These are phyloP conservation scores for Phytopythium ostracodes DNA, from an alignment of 352 stramenopile genomes.

Conservation along the genomic window DNA sequence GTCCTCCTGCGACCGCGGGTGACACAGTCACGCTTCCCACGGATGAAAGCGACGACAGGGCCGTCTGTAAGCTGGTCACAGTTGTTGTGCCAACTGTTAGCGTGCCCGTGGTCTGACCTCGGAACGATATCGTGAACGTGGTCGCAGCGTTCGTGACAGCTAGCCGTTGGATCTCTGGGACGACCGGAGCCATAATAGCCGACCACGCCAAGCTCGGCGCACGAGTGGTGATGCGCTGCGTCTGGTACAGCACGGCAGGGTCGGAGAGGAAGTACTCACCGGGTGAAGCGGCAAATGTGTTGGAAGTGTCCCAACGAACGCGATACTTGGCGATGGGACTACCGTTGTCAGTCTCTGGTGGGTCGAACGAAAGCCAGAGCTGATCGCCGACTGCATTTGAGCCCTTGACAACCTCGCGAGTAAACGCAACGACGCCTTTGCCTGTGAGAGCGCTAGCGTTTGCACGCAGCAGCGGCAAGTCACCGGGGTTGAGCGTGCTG, in stretches of 20 bases:
- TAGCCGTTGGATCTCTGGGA: slow-evolving; percentile 43
- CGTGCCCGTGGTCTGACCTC: slow-evolving; percentile 22
- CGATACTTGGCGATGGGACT: slow-evolving; percentile 62
- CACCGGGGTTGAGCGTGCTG: slow-evolving; percentile 53
- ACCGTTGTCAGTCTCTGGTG: slow-evolving; percentile 54
- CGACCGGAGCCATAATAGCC: slow-evolving; percentile 18
- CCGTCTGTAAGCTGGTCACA: slow-evolving; percentile 18
- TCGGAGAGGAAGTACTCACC: slow-evolving; percentile 47
- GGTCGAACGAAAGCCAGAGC: slow-evolving; percentile 75
- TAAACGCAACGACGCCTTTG: slow-evolving; percentile 36
- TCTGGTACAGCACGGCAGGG: slow-evolving; percentile 41
- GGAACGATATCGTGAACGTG: slow-evolving; percentile 55
- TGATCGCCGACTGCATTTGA: slow-evolving; percentile 68
- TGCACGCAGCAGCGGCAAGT: slow-evolving; percentile 42
- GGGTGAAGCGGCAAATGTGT: slow-evolving; percentile 44
- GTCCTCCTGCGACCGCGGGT: slow-evolving; percentile 10
- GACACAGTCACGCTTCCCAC: slow-evolving; percentile 45
- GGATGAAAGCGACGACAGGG: slow-evolving; percentile 34
- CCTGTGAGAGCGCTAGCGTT: slow-evolving; percentile 33
- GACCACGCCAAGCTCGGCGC: slow-evolving; percentile 62
- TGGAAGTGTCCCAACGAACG: slow-evolving; percentile 63
- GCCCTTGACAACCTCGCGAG: slow-evolving; percentile 51
- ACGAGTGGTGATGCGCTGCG: slow-evolving; percentile 46
- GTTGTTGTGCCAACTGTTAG: slow-evolving; percentile 40
- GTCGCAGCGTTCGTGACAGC: slow-evolving; percentile 23